phyloP scores from a whole-genome alignment of 768 basidiomycete species.

The Candolleomyces efflorescens region DNA sequence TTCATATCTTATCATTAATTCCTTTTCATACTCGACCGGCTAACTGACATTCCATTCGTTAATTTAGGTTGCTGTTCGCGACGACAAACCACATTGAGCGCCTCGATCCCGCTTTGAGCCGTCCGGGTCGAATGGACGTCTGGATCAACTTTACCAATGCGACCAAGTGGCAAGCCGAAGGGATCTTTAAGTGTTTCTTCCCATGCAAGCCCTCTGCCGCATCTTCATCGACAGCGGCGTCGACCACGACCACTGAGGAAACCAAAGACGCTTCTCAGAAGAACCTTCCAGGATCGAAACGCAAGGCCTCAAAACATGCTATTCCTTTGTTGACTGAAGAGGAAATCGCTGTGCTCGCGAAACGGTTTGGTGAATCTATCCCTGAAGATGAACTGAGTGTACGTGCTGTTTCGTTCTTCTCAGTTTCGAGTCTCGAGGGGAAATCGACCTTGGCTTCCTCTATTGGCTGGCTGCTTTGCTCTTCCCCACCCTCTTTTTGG shows the following conservation, averaged over 20 bases:
- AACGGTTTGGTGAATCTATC: constrained; percentile 76
- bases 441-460: background rate
- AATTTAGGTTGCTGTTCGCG: constrained; percentile 71
- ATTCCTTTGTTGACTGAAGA: constrained; percentile 70
- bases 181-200: constrained; percentile 94
- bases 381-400: constrained; percentile 89
- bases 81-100: constrained; percentile 94
- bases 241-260: constrained; percentile 14
- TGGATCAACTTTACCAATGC: constrained; percentile 91
- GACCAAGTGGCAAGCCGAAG: constrained; percentile 90
- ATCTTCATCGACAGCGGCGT: constrained; percentile 13
- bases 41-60: constrained; percentile 13
- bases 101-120: constrained; percentile 82
- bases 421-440: background rate
- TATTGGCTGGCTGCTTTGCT: no score
- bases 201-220: constrained; percentile 49
- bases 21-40: background rate
- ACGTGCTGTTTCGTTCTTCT: constrained; percentile 16
- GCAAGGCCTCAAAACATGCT: constrained; percentile 51
- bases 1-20: background rate
- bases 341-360: constrained; percentile 75
- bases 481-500: no score
- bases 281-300: constrained; percentile 65
- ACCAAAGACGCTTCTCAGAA: constrained; percentile 51
- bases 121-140: constrained; percentile 89